Evolutionary conservation across 495 filamentous ascomycete genomes (phyloP).

Genomic region (Hypoxylon subgilvum): DNA sequence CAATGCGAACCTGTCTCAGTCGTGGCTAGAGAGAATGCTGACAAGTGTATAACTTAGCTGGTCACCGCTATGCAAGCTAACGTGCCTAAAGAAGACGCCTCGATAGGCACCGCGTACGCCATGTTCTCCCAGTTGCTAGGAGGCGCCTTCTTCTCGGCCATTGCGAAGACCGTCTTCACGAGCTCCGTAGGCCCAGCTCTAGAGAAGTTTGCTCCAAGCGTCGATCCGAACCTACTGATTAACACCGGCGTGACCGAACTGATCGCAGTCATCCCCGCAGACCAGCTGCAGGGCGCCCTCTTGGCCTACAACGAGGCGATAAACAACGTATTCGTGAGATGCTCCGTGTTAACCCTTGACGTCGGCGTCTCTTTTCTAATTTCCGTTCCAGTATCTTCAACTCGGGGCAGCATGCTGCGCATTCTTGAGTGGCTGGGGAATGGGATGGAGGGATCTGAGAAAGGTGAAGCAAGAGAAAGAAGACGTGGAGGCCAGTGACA

Average conservation of each 20-base stretch:
- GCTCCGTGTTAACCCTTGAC: background rate
- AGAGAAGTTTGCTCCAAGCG: slow-evolving; percentile 18
- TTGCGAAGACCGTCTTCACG: slow-evolving; percentile 57
- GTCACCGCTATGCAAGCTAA: slow-evolving; percentile 61
- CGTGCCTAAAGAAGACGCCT: slow-evolving; percentile 51
- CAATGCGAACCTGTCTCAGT: slow-evolving; percentile 32
- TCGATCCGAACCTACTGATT: slow-evolving; percentile 25
- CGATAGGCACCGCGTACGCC: slow-evolving; percentile 58
- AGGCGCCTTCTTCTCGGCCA: slow-evolving; percentile 55
- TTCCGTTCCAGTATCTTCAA: slow-evolving; percentile 23
- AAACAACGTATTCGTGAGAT: slow-evolving; percentile 27
- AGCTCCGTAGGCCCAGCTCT: slow-evolving; percentile 38
- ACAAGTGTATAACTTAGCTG: slow-evolving; percentile 30
- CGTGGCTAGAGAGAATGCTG: background rate
- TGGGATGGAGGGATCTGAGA: slow-evolving; percentile 34
- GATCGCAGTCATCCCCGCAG: slow-evolving; percentile 16
- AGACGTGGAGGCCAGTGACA: background rate
- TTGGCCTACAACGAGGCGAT: slow-evolving; percentile 30
- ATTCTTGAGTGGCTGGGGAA: slow-evolving; percentile 27
- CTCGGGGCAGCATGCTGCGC: slow-evolving; percentile 22
- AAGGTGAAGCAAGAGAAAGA: slow-evolving; percentile 23
- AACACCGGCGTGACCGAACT: slow-evolving; percentile 31
- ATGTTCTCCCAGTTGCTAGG: slow-evolving; percentile 60
- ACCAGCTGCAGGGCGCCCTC: slow-evolving; percentile 13
- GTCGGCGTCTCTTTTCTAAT: background rate